Conservation (phyloP, 768 basidiomycete species). For the Psilocybe azurescens region DNA sequence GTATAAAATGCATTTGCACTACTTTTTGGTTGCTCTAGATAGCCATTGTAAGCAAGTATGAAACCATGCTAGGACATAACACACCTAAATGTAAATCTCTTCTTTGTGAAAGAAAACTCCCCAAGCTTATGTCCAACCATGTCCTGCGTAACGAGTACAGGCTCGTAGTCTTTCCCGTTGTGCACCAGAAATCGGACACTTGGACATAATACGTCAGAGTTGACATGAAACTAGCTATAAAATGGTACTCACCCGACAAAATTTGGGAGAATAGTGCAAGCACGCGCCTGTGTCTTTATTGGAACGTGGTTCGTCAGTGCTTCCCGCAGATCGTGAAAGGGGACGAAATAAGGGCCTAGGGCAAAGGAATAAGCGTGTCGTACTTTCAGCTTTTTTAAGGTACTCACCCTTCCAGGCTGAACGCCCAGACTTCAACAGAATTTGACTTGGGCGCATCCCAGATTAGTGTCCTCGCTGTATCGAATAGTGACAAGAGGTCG, state of each 20-base stretch:
- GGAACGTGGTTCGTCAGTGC: constrained; percentile 83
- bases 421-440: constrained; percentile 64
- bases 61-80: constrained; percentile 34
- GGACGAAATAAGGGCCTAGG: constrained; percentile 91
- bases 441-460: constrained; percentile 66
- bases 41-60: not conserved
- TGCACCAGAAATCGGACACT: constrained; percentile 92
- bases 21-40: constrained; percentile 24
- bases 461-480: constrained; percentile 12
- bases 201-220: not conserved
- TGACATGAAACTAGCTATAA: not conserved
- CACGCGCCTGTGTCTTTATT: constrained; percentile 85
- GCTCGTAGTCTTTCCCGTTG: constrained; percentile 90
- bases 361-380: not conserved
- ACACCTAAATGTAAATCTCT: constrained; percentile 85
- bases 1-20: constrained; percentile 7
- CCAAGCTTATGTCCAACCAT: constrained; percentile 99
- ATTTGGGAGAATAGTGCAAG: constrained; percentile 93
- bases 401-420: constrained; percentile 85
- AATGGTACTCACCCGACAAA: constrained; percentile 81
- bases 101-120: constrained; percentile 91
- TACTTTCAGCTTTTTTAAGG: not conserved
- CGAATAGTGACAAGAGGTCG: constrained; percentile 11
- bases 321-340: constrained; percentile 87
- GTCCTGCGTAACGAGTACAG: constrained; percentile 89